Evolutionary conservation across 257 asterid species (phyloP).

Genomic region (Ehretia macrophylla): DNA sequence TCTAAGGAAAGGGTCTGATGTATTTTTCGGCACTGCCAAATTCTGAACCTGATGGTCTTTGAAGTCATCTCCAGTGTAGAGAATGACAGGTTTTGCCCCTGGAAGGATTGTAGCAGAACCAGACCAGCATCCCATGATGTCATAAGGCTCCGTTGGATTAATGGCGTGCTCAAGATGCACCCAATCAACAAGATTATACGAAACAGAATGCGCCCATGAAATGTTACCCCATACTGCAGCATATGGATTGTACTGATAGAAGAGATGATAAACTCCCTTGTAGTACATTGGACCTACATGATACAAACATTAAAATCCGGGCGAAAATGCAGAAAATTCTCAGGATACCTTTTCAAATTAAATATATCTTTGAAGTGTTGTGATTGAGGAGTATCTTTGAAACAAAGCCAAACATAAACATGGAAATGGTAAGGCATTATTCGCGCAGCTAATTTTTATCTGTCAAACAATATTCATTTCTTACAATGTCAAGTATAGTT

Average conservation of each 20-base stretch:
- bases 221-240: constrained; percentile 70
- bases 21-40: constrained; percentile 53
- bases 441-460: too few species aligned
- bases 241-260: constrained; percentile 83
- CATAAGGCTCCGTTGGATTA: constrained; percentile 60
- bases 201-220: constrained; percentile 85
- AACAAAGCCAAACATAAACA: too few species aligned
- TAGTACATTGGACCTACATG: constrained; percentile 71
- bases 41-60: constrained; percentile 58
- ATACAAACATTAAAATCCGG: neutral
- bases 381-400: too few species aligned
- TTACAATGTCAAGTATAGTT: too few species aligned
- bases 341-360: neutral
- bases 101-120: constrained; percentile 81
- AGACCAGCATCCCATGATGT: constrained; percentile 62
- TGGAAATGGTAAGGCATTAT: too few species aligned
- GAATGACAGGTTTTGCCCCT: constrained; percentile 52
- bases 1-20: constrained; percentile 54
- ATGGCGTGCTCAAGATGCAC: constrained; percentile 47
- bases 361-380: neutral
- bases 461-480: too few species aligned
- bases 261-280: constrained; percentile 76
- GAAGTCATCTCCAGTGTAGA: constrained; percentile 62
- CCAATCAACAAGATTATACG: constrained; percentile 74
- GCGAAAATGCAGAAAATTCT: neutral